Percentiles rank a stretch among this genome's conserved stretches.
phyloP scores from a whole-genome alignment of 257 asterid genomes.

The Primulina tabacum region DNA sequence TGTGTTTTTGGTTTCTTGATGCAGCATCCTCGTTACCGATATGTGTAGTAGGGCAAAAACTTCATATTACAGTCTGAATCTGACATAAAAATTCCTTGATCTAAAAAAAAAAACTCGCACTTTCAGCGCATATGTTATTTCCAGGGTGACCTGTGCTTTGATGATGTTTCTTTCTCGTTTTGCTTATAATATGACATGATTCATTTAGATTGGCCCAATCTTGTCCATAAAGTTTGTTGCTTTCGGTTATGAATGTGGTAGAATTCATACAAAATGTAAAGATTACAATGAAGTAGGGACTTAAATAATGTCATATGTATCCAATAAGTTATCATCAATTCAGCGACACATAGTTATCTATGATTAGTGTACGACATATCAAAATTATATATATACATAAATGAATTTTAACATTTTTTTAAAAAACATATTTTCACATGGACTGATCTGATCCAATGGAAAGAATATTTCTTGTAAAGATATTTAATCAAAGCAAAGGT shows the following conservation, averaged over 20 bases:
- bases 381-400: no score
- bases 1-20: no score
- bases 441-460: conserved; percentile 24
- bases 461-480: background rate
- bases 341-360: no score
- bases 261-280: background rate
- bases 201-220: conserved; percentile 4
- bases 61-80: background rate
- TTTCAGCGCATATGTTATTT: conserved; percentile 29
- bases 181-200: background rate
- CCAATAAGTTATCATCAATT: no score
- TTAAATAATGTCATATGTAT: background rate
- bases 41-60: background rate
- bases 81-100: background rate
- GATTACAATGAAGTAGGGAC: conserved; percentile 7
- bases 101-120: conserved; percentile 1
- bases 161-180: conserved; percentile 13
- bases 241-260: conserved; percentile 16
- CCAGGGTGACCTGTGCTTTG: conserved; percentile 30
- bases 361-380: no score
- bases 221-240: conserved; percentile 23
- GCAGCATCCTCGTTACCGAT: no score
- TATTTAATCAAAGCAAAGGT: conserved; percentile 18
- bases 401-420: background rate
- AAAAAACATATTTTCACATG: background rate